phyloP scores from a whole-genome alignment of 306 rosid species.

The Hylodesmum podocarpum region DNA sequence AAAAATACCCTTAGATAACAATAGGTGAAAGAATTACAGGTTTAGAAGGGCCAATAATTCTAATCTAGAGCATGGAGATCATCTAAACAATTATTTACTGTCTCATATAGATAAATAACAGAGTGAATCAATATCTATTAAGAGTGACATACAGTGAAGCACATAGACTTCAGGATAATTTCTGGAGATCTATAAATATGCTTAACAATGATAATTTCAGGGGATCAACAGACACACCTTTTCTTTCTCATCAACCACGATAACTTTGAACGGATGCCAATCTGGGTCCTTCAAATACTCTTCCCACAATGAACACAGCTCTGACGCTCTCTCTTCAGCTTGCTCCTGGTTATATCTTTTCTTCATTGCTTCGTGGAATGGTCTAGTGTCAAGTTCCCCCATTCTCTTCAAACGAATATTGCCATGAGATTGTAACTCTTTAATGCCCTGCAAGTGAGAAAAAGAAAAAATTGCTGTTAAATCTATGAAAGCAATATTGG shows the following conservation, averaged over 20 bases:
- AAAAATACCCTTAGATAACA: background rate
- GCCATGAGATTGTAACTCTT: constrained; percentile 53
- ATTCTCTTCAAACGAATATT: constrained; percentile 78
- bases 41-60: background rate
- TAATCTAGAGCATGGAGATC: background rate
- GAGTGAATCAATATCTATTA: constrained; percentile 13
- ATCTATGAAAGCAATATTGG: background rate
- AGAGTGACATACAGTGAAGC: constrained; percentile 1
- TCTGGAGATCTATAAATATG: background rate
- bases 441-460: constrained; percentile 52
- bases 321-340: constrained; percentile 81
- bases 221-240: constrained; percentile 54
- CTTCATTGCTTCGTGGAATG: constrained; percentile 77
- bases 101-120: constrained; percentile 21
- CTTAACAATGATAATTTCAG: no score
- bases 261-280: constrained; percentile 89
- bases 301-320: constrained; percentile 87
- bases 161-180: constrained; percentile 6
- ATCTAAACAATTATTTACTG: constrained; percentile 14
- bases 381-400: constrained; percentile 90
- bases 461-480: constrained; percentile 5
- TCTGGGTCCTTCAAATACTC: constrained; percentile 92
- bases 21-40: background rate
- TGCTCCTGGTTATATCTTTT: constrained; percentile 74
- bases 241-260: constrained; percentile 41